These are phyloP conservation scores for Salix exigua DNA, from an alignment of 345 rosid genomes.

Conservation along the genomic window DNA sequence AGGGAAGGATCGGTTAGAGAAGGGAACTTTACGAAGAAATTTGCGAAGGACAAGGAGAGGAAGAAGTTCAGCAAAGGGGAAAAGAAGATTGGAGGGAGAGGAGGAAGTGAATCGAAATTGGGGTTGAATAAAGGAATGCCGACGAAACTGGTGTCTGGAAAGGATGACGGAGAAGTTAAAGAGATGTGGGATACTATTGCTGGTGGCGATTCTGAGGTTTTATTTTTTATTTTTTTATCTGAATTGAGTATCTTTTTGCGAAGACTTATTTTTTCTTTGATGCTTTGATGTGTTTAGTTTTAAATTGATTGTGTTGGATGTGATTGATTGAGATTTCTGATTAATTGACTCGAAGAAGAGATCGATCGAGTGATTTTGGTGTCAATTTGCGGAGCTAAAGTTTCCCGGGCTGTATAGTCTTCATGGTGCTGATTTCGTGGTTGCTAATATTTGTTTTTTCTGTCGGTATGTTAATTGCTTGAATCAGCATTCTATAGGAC, in stretches of 20 bases:
- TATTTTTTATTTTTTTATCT: neutral
- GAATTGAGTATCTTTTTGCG: neutral
- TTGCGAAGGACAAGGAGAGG: slow-evolving; percentile 53
- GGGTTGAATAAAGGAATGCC: slow-evolving; percentile 29
- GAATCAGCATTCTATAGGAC: neutral
- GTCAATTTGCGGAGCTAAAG: neutral
- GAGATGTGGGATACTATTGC: slow-evolving; percentile 98
- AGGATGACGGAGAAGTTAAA: slow-evolving; percentile 63
- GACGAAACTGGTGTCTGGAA: slow-evolving; percentile 30
- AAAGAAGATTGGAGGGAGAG: slow-evolving; percentile 41
- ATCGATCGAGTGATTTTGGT: neutral
- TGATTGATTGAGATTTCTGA: neutral
- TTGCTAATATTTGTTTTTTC: neutral
- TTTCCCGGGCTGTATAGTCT: neutral
- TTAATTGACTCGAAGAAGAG: neutral
- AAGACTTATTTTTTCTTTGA: neutral
- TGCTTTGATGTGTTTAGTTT: slow-evolving; percentile 8
- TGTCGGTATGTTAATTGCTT: neutral
- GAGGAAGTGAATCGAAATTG: slow-evolving; percentile 31
- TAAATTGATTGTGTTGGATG: neutral
- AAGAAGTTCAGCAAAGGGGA: slow-evolving; percentile 40
- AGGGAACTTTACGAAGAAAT: slow-evolving; percentile 53
- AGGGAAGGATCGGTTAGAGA: slow-evolving; percentile 38
- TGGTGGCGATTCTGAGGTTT: slow-evolving; percentile 79
- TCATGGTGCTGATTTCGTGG: neutral